A percentile compares a stretch with the other conserved stretches of the same genome.
phyloP scores from a whole-genome alignment of 768 basidiomycete species.

The Tylopilus plumbeoviolaceoides region DNA sequence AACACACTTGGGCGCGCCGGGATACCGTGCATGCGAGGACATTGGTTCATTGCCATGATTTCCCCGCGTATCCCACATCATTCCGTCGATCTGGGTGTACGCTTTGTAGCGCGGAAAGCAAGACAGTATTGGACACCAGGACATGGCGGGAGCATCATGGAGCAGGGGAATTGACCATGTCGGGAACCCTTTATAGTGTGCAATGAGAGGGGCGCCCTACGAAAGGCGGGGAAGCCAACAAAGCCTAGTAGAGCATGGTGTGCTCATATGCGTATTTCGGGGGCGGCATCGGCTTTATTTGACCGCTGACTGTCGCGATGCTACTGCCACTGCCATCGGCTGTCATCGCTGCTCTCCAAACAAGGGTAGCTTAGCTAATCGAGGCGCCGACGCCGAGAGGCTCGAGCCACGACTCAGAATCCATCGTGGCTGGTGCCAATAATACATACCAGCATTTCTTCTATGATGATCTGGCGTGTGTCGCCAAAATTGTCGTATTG shows the following conservation, averaged over 20 bases:
- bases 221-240: conserved; percentile 16
- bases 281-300: conserved; percentile 27
- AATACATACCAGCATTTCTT: too few relatives aligned
- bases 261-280: conserved; percentile 12
- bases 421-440: too few relatives aligned
- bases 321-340: neutral
- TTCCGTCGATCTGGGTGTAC: conserved; percentile 31
- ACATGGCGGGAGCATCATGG: conserved; percentile 20
- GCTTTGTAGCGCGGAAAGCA: conserved; percentile 32
- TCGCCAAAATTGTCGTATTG: too few relatives aligned
- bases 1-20: conserved; percentile 19
- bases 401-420: too few relatives aligned
- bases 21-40: conserved; percentile 14
- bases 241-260: conserved; percentile 24
- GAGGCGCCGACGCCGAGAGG: neutral
- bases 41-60: conserved; percentile 10
- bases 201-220: conserved; percentile 14
- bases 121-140: conserved; percentile 29
- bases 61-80: conserved; percentile 28
- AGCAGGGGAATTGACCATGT: conserved; percentile 1
- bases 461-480: too few relatives aligned
- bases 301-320: conserved; percentile 15
- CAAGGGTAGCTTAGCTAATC: conserved; percentile 18
- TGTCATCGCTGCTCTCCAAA: conserved; percentile 12
- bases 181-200: conserved; percentile 24